Evolutionary conservation across 208 protist species (phyloP).

Genomic region (Novymonas esmeraldas): DNA sequence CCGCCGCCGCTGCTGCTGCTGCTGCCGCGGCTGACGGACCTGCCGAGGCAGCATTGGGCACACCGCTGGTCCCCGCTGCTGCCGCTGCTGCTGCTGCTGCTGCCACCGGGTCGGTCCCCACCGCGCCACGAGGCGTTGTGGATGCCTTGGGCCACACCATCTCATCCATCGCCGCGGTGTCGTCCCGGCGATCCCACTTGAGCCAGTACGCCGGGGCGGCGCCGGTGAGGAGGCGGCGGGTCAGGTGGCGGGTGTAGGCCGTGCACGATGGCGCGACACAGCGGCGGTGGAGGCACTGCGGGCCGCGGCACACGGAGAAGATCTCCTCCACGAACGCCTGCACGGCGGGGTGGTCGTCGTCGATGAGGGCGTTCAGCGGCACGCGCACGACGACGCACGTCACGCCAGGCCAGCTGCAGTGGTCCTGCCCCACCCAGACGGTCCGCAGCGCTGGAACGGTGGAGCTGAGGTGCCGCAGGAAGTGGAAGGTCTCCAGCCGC

Average conservation of each 20-base stretch:
- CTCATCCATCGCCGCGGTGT: conserved; percentile 35
- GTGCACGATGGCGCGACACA: conserved; percentile 18
- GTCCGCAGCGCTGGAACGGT: conserved; percentile 40
- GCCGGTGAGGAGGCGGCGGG: conserved; percentile 25
- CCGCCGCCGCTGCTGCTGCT: background rate
- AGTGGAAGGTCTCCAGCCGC: conserved; percentile 65
- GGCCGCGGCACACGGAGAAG: conserved; percentile 13
- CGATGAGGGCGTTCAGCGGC: conserved; percentile 46
- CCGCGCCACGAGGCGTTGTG: background rate
- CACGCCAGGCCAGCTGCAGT: conserved; percentile 55
- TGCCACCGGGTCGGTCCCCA: conserved; percentile 4
- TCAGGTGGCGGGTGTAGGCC: conserved; percentile 22
- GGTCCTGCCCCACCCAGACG: conserved; percentile 55
- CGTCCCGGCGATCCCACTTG: conserved; percentile 32
- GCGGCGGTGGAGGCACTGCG: conserved; percentile 17
- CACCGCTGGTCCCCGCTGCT: background rate
- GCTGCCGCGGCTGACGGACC: background rate
- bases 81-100: conserved; percentile 6
- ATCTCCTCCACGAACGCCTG: conserved; percentile 26
- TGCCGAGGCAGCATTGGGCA: no score
- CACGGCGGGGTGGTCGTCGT: conserved; percentile 38
- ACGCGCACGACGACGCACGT: conserved; percentile 36
- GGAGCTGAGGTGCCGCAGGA: conserved; percentile 38
- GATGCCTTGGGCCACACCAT: conserved; percentile 17
- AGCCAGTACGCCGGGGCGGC: conserved; percentile 30